These are phyloP conservation scores for Phytopythium oedochilum DNA, from an alignment of 352 stramenopile species.

Conservation along the genomic window DNA sequence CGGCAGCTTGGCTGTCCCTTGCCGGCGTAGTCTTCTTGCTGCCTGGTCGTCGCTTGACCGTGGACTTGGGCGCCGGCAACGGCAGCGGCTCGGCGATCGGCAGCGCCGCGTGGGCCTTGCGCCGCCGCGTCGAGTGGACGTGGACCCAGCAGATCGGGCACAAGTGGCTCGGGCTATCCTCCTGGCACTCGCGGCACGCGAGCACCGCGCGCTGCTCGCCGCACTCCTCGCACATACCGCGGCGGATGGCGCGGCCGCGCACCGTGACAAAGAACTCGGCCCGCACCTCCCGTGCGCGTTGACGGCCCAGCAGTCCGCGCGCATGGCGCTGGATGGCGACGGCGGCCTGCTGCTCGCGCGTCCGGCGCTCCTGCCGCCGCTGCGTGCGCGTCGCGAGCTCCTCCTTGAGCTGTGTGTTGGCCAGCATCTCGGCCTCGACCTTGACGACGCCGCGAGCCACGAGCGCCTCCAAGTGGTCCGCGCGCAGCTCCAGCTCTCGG, in stretches of 20 bases:
- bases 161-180: conserved; percentile 57
- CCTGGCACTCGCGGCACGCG: conserved; percentile 59
- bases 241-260: conserved; percentile 56
- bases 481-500: conserved; percentile 17
- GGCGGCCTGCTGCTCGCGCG: conserved; percentile 31
- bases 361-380: conserved; percentile 23
- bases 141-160: conserved; percentile 74
- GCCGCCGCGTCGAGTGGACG: conserved; percentile 50
- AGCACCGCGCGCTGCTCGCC: conserved; percentile 61
- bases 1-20: too few species aligned
- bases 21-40: too few species aligned
- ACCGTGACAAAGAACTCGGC: conserved; percentile 71
- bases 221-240: conserved; percentile 70
- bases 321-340: conserved; percentile 48
- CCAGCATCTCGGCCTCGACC: conserved; percentile 50
- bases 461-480: conserved; percentile 11
- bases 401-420: conserved; percentile 51
- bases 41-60: too few species aligned
- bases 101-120: conserved; percentile 55
- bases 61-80: too few species aligned
- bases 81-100: conserved; percentile 34
- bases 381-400: conserved; percentile 20
- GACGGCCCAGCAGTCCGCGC: conserved; percentile 35
- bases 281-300: conserved; percentile 32
- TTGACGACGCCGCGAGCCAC: conserved; percentile 35